Evolutionary conservation across 2,329 filamentous ascomycete species (phyloP), one percentile per base, ranked within the genome.

Genomic region (Gyromitra esculenta): DNA sequence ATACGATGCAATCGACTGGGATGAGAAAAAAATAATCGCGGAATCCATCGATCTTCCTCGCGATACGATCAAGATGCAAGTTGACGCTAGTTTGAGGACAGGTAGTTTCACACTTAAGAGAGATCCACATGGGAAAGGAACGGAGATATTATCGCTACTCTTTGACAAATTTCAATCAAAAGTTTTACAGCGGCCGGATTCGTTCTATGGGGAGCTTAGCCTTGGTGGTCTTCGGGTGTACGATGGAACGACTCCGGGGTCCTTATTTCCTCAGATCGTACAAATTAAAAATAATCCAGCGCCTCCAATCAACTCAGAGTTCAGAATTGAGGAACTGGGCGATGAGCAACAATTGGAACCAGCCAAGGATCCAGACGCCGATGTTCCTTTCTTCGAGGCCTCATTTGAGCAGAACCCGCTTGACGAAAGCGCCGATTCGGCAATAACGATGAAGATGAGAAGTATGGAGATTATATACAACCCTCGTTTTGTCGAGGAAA

Each of bases 391-490:
- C 85, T 99, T 99, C 85, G 90, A 94, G 81, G 87, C 99, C 69
- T 90, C 96, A 77, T 90, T 99, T 68, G 96, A 99, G 85, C 92
- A 97, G 82, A 97, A 99, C 80, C 96, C 96, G 0, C 88, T 99
- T 0, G 94, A 99, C 82, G 92, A 91, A 31, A 92, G 94, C 79
- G 95, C 96, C 21, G 96, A 99, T 81, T 91, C 96, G 25, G 93
- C 94, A 5, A 86, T 99, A 43, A 94, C 91, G 1, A 91, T 95
- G 81, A 97, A 97, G 83, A 85, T 99, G 80, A 97, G 96, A 83
- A 96, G 94, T 57, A 91, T 99, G 80, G 96, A 99, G 83, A 92
- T 99, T 70, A 93, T 99, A 31, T 99, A 97, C 88, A 99, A 99
- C 81, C 96, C 96, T 0, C 92, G 91, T 79, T 96, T 98, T 80